phyloP scores from a whole-genome alignment of 768 basidiomycete genomes.

The Calocybe cyanea region DNA sequence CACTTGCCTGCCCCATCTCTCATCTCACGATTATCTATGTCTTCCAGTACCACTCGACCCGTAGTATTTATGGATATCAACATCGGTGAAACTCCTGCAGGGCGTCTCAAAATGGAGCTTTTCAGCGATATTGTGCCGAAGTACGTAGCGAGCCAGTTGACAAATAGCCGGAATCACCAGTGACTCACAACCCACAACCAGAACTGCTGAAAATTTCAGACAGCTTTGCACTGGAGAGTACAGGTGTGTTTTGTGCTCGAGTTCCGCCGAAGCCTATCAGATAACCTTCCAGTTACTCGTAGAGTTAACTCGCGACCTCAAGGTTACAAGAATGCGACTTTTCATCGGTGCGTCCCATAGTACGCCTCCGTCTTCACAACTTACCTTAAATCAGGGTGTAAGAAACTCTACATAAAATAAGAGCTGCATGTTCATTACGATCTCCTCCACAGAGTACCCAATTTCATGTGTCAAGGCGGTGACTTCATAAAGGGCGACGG shows the following conservation, averaged over 20 bases:
- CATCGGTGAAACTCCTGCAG: constrained; percentile 95
- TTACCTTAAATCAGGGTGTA: too few relatives aligned
- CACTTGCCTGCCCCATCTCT: constrained; percentile 81
- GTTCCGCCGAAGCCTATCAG: constrained; percentile 7
- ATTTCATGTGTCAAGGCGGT: constrained; percentile 99
- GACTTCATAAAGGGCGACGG: constrained; percentile 96
- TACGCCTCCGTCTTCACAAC: too few relatives aligned
- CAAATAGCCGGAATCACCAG: too few relatives aligned
- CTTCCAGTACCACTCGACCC: constrained; percentile 49
- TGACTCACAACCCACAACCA: constrained; percentile 25
- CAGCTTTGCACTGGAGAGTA: constrained; percentile 98
- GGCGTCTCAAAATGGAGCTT: constrained; percentile 94
- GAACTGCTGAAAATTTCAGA: constrained; percentile 97
- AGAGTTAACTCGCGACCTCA: constrained; percentile 84
- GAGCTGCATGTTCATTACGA: too few relatives aligned
- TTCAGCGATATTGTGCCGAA: constrained; percentile 96
- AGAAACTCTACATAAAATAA: too few relatives aligned
- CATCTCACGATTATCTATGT: constrained; percentile 86
- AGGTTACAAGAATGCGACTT: constrained; percentile 88
- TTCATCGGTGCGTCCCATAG: constrained; percentile 67
- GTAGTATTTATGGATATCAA: constrained; percentile 97
- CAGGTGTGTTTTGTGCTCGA: constrained; percentile 46
- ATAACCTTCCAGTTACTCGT: constrained; percentile 12
- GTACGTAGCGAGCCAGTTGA: too few relatives aligned
- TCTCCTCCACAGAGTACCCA: constrained; percentile 57